Conservation (phyloP, 495 filamentous ascomycete genomes). For the Amphirosellinia nigrospora region DNA sequence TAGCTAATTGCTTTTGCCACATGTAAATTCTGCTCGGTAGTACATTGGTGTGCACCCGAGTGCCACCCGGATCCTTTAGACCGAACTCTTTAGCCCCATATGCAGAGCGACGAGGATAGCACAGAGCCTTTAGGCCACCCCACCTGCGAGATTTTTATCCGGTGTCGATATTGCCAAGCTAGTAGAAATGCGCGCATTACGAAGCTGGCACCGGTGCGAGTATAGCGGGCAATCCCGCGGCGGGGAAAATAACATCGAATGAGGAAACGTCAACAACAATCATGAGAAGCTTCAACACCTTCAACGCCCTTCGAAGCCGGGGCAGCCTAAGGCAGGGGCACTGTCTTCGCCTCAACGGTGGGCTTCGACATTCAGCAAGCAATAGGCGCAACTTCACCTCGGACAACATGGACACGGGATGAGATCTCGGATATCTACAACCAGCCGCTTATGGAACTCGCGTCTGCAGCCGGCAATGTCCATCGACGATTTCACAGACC, state of each 20-base stretch:
- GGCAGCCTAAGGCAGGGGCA: background rate
- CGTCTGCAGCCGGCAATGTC: conserved; percentile 74
- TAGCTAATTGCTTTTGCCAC: too few species aligned
- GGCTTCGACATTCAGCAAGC: conserved; percentile 15
- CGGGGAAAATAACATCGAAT: background rate
- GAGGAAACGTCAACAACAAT: background rate
- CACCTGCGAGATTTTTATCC: conserved; percentile 6
- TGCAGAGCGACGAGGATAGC: background rate
- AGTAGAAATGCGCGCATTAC: conserved; percentile 18
- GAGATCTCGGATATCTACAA: conserved; percentile 79
- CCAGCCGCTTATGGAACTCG: conserved; percentile 76
- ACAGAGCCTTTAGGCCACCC: conserved; percentile 60
- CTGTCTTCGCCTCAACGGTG: background rate
- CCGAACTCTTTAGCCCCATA: conserved; percentile 23
- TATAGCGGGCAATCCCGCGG: background rate
- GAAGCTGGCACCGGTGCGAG: background rate
- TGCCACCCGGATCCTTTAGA: too few species aligned
- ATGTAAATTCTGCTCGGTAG: too few species aligned
- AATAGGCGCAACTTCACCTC: conserved; percentile 40
- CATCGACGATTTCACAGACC: conserved; percentile 85
- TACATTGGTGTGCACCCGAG: too few species aligned
- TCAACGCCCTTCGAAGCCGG: background rate
- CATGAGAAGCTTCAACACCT: conserved; percentile 6
- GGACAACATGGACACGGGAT: conserved; percentile 77
- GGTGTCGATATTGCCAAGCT: background rate